Conservation (phyloP, 495 filamentous ascomycete species). For the Talaromyces liani region DNA sequence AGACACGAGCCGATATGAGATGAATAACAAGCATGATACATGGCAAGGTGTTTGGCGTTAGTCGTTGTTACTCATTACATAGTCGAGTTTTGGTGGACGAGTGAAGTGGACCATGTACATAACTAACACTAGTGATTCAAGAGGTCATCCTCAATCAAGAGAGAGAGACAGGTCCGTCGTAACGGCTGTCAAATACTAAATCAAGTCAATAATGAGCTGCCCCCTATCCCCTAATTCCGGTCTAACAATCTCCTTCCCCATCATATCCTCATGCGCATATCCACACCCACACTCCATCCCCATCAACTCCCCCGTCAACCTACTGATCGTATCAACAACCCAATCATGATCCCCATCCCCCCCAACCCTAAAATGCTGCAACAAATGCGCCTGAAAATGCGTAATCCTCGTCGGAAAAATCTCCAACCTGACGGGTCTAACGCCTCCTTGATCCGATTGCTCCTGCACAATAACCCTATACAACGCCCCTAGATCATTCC, state of each 20-base stretch:
- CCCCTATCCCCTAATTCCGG: constrained; percentile 16
- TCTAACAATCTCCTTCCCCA: background rate
- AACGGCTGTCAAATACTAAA: background rate
- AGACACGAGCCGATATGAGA: background rate
- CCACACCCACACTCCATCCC: constrained; percentile 4
- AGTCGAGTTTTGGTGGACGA: background rate
- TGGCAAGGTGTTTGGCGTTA: constrained; percentile 8
- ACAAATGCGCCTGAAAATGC: constrained; percentile 19
- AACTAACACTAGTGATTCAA: background rate
- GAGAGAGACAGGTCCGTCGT: background rate
- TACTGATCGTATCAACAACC: constrained; percentile 15
- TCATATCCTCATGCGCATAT: background rate
- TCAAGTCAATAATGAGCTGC: constrained; percentile 23
- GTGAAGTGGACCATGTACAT: background rate
- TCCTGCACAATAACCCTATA: constrained; percentile 28
- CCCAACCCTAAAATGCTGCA: background rate
- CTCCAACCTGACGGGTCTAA: constrained; percentile 18
- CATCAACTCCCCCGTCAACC: constrained; percentile 19
- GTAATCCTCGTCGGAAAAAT: constrained; percentile 24
- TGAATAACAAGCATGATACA: constrained; percentile 3
- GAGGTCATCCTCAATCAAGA: background rate
- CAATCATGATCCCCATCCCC: constrained; percentile 22
- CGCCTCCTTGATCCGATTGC: background rate
- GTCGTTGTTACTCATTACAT: background rate
- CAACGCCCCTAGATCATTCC: constrained; percentile 35